Evolutionary conservation across 768 basidiomycete species (phyloP), one percentile per base, ranked within the genome.

Genomic region (Pilatotrama ljubarskyi): DNA sequence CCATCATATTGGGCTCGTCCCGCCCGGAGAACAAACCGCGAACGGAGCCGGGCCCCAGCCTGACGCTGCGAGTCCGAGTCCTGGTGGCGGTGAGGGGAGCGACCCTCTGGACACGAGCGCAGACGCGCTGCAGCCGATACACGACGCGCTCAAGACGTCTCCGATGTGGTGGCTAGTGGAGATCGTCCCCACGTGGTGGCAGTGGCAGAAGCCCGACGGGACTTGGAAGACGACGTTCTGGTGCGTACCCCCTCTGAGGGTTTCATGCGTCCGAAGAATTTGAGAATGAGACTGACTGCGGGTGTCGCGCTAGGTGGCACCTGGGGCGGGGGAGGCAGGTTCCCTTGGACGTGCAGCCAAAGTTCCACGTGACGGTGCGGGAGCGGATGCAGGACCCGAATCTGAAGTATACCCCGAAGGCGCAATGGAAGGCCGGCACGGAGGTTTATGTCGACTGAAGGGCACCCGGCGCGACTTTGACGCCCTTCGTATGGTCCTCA

Each of bases 141-240:
- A 84, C 60, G 88, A 91, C 64, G 54, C 76, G 61, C 72, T 92
- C 44, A 70, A 74, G 68, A 47, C 49, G 8, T 69, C 70, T 15
- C 72, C 70, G 18, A 5, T 76, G 1, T 93, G 90, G 90, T 88
- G 87, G 88, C 35, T 88, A n/a, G 72, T 91, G 36, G 90, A 93
- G 72, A 72, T 90, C 25, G 26, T 90, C 0, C 89, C 87, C 15
- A 66, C 79, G 54, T 69, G 66, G 38, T 82, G 78, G 64, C 69
- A 75, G 18, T 87, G 79, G 78, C 88, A 90, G 68, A 84, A 89
- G 58, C 63, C 59, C 0, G 50, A 78, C 1, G 82, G 84, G 1
- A 67, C 64, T 15, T 90, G 87, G 88, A 80, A 83, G 61, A 74
- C 59, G 8, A 73, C 73, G 43, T 82, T 78, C 72, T 76, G 77